Evolutionary conservation across 2,329 filamentous ascomycete species (phyloP).

Genomic region (Pestalotiopsis sp.): DNA sequence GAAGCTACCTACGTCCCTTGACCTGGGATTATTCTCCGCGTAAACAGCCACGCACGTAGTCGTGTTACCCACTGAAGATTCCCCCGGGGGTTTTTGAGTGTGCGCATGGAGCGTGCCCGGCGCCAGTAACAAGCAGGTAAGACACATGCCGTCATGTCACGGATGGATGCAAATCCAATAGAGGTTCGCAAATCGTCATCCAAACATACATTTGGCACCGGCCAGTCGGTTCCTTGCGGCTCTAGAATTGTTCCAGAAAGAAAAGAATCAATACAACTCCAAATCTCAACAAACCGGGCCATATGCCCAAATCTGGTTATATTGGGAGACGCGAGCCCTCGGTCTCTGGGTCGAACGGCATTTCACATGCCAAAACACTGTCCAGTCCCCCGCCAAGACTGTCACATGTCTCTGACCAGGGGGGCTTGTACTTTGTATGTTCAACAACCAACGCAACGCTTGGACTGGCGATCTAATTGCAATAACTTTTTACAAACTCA

Average conservation of each 20-base stretch:
- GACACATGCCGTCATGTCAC: background rate
- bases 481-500: background rate
- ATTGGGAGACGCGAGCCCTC: background rate
- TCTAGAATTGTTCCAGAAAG: background rate
- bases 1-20: background rate
- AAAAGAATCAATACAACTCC: background rate
- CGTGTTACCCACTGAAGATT: background rate
- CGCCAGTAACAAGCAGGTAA: background rate
- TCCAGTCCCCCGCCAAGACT: background rate
- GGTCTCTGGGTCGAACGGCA: background rate
- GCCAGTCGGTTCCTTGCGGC: background rate
- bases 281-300: constrained; percentile 6
- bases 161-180: background rate
- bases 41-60: background rate
- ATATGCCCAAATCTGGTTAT: background rate
- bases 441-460: background rate
- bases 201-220: background rate
- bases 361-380: constrained; percentile 7
- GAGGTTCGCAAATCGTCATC: background rate
- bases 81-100: background rate
- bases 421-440: background rate
- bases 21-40: background rate
- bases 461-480: background rate
- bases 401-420: constrained; percentile 5
- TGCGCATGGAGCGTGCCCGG: background rate